A percentile compares a stretch with the other conserved stretches of the same genome.
These are phyloP conservation scores for Pseudogymnoascus sp. DNA, from an alignment of 2,329 filamentous ascomycete species.

Conservation along the genomic window DNA sequence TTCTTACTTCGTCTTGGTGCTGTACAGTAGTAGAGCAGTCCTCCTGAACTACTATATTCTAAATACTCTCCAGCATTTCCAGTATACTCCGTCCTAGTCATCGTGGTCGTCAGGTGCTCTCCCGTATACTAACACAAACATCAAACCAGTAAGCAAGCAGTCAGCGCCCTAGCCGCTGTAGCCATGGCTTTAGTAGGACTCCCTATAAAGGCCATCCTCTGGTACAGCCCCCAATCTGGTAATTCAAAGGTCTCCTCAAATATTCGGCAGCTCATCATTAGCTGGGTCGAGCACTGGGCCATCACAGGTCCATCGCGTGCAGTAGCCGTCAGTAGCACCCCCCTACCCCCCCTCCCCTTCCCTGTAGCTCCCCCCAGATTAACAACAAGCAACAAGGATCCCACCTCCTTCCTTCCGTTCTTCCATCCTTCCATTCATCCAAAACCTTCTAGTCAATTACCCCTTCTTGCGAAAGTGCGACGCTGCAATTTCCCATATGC, in stretches of 20 bases:
- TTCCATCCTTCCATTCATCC: neutral
- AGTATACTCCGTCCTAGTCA: neutral
- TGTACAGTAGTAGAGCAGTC: neutral
- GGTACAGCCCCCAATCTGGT: neutral
- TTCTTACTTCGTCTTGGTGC: neutral
- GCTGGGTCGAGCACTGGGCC: neutral
- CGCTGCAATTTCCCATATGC: slow-evolving; percentile 4
- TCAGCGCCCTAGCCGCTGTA: neutral
- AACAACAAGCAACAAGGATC: neutral
- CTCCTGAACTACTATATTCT: neutral
- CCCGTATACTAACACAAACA: neutral
- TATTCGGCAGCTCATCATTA: neutral
- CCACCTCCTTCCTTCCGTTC: neutral
- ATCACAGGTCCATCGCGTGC: neutral
- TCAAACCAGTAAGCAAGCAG: neutral
- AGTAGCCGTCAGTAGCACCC: neutral
- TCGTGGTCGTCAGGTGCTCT: neutral
- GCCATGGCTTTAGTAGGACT: neutral
- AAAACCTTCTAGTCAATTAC: slow-evolving; percentile 1
- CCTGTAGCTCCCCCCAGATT: slow-evolving; percentile 2
- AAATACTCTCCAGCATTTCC: neutral
- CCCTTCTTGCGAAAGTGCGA: slow-evolving; percentile 1
- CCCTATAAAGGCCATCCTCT: neutral
- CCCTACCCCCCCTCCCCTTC: neutral
- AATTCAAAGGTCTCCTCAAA: neutral